Base-by-base conservation (phyloP, 345 rosid genomes). In the Populus deltoides region DNA sequence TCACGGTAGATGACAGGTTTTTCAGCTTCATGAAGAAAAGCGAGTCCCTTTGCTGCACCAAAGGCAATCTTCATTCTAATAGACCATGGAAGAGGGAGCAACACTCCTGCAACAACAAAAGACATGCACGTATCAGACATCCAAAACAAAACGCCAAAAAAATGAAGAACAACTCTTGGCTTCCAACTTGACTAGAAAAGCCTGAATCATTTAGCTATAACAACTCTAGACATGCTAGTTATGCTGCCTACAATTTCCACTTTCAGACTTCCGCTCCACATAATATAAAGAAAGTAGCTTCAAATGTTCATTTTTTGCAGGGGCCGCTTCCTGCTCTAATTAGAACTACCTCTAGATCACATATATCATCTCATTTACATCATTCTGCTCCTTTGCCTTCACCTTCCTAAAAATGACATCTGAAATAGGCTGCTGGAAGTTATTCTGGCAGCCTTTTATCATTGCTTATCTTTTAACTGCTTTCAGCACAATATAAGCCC, bases 41-140 rank as follows among this genome's bases (percentile, higher is more conserved):
- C 99, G 2, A 95, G 97, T 66, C 99, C 99, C 86, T 92, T 93
- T 7, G 99, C 99, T 65, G 99, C 98, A 79, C 97, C 98, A 0
- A 85, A 90, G 68, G 97, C 99, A 80, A 95, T 93, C 82, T 95
- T 95, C 97, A 95, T 93, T 86, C 98, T 87, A 47, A 85, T 82
- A 35, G 79, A 86, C 99, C 98, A 95, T 18, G 98, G 87, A 81
- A 93, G 96, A 74, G 99, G 98, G 83, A 92, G 96, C 85, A 93
- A 80, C 61, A 95, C 92, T 87, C 90, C 99, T 95, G 84, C 81
- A 86, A 79, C 69, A 82, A 75, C 73, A 69, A 55, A 57, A 72
- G 31, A 29, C 49, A 15, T 7, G 49, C 6, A 74, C 33, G 59
- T 41, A 72, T 41, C 20, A 12, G 20, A 20, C 4, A 15, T 15